Base-by-base conservation (phyloP, 768 basidiomycete species). In the Strobilomyces dryophilus region DNA sequence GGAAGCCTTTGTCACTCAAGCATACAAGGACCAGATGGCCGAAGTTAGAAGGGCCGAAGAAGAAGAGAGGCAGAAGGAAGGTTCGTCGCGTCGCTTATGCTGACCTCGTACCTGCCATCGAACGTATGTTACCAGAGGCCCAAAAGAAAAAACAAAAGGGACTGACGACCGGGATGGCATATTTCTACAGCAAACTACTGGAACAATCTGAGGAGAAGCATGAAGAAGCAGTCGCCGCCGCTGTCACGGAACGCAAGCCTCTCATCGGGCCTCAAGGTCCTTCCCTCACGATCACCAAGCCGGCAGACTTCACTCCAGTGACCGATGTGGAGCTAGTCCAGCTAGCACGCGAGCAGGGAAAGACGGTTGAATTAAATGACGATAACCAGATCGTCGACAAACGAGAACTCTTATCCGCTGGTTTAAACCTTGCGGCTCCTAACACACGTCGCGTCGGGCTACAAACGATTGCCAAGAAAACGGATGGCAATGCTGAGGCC, bases 361-460 rank as follows among this genome's bases (percentile, higher is more conserved):
- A 89, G 67, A 78, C 84, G 11, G 85, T 99, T 32, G 95, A 98
- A 69, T 74, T 98, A 32, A 98, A 98, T 68, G 95, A 98, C 68
- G 95, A 98, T 61, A 95, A 94, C 61, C 91, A 95, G 67, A 94
- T 98, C 43, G 87, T 99, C 45, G 97, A 99, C 74, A 94, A 95
- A 65, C 85, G 95, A 51, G 91, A 95, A 48, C 75, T 99, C 8
- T 76, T 98, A 42, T 82, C 87, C 20, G 95, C 95, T 5, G 97
- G 97, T 2, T 74, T 99, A 51, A 99, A 99, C 66, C 78, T 98
- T 42, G 84, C 90, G 32, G 81, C 89, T 54, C 83, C 87, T 35
- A 89, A 92, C 65, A 92, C 89, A 6, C 79, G 92, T 52, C 76
- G 77, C 47, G 73, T 89, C n/a, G 84, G 84, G 15, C 64, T 76